phyloP scores from a whole-genome alignment of 441 rosid species.

The Erodium moschatum region DNA sequence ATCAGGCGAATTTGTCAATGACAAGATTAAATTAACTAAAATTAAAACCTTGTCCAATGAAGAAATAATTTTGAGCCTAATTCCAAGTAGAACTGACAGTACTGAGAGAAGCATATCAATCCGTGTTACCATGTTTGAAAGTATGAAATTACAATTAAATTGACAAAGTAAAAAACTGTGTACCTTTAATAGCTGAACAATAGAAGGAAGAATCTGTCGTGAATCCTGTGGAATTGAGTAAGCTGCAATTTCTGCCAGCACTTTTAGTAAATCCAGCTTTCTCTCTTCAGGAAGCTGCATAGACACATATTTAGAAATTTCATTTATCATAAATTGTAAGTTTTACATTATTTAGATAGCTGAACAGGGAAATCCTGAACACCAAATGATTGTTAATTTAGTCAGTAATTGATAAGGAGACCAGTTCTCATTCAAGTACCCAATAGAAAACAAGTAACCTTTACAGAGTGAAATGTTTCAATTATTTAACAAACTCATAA shows the following conservation, averaged over 20 bases:
- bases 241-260: slow-evolving; percentile 84
- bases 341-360: neutral
- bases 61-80: neutral
- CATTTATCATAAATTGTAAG: neutral
- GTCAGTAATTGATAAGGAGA: neutral
- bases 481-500: neutral
- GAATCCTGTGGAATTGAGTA: slow-evolving; percentile 81
- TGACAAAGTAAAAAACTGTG: neutral
- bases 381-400: neutral
- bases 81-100: neutral
- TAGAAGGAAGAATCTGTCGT: slow-evolving; percentile 81
- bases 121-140: neutral
- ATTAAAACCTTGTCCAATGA: neutral
- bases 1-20: neutral
- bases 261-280: slow-evolving; percentile 88
- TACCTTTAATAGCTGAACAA: slow-evolving; percentile 82
- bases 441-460: neutral
- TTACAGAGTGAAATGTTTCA: neutral
- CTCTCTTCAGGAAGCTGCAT: slow-evolving; percentile 90
- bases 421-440: neutral
- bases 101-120: neutral
- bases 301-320: slow-evolving; percentile 10
- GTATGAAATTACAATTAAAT: neutral
- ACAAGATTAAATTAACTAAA: neutral
- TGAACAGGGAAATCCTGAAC: neutral